Evolutionary conservation across 2,329 filamentous ascomycete species (phyloP).

Genomic region (Dactylellina haptotyla): DNA sequence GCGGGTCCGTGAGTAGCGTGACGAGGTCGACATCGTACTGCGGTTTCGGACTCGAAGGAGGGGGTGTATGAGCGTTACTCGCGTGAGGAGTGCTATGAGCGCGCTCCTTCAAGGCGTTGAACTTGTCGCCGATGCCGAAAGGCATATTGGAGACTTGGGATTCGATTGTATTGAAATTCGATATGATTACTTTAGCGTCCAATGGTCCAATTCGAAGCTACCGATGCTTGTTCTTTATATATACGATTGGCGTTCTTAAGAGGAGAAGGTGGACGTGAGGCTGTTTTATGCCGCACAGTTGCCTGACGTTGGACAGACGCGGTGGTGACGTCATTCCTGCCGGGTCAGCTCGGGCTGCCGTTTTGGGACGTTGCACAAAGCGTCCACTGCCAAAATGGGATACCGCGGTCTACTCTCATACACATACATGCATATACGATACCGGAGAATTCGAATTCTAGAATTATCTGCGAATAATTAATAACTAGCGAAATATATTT

Average conservation of each 20-base stretch:
- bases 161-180: neutral
- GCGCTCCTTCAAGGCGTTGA: constrained; percentile 3
- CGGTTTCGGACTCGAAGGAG: constrained; percentile 8
- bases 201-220: no score
- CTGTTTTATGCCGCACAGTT: neutral
- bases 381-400: neutral
- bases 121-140: constrained; percentile 42
- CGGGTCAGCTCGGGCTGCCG: constrained; percentile 35
- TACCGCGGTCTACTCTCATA: no score
- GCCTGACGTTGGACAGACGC: neutral
- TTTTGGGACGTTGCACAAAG: constrained; percentile 14
- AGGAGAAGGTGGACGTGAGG: neutral
- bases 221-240: no score
- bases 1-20: constrained; percentile 54
- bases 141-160: constrained; percentile 25
- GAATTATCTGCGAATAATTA: no score
- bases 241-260: no score
- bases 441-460: no score
- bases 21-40: constrained; percentile 55
- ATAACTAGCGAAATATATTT: no score
- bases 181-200: no score
- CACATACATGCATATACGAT: no score
- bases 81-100: neutral
- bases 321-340: neutral
- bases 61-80: neutral